Base-by-base conservation (phyloP, 202 grass and related monocot genomes). In the Zoysia matrella region DNA sequence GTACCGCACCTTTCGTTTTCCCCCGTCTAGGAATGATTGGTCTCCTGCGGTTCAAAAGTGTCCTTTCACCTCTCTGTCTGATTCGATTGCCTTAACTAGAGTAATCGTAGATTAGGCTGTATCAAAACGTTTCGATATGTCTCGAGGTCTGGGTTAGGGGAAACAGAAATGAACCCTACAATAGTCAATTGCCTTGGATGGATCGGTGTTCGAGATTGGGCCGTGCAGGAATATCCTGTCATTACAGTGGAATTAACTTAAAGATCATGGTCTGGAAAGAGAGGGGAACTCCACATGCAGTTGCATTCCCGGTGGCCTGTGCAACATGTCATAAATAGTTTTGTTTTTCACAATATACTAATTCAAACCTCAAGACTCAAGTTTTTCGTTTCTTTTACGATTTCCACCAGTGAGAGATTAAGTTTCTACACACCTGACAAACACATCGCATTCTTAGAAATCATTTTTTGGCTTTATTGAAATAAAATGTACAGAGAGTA, bases 1-100 rank as follows among this genome's bases (percentile, higher is more conserved):
- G 93, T 99, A 90, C 22, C 4, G 4, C 70, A 16, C 36, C 15
- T 45, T 66, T 14, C 5, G 3, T 3, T 3, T 3, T 2, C 2
- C 3, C 44, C 68, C 1, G n/a, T 3, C 1, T 62, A 16, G 42
- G 48, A 49, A 8, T 39, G 5, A 2, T 16, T 57, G 43, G 11
- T 1, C 40, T 49, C 43, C 5, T 3, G 30, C 3, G 14, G 44
- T 69, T 82, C 41, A 40, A 40, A 40, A 63, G 3, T 63, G 30
- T 40, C 11, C 49, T 41, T 11, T 15, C 13, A 0, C 11, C 2
- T 22, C 8, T 3, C 13, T 13, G 1, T 52, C 7, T 8, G 30
- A 41, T 63, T 13, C 63, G 82, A 52, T 52, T 7, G 52, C 42
- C 14, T 47, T 47, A 47, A 3, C 6, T 13, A 15, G 68, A 36